Conservation (phyloP, 768 basidiomycete genomes). For the Pulveroboletus frians region DNA sequence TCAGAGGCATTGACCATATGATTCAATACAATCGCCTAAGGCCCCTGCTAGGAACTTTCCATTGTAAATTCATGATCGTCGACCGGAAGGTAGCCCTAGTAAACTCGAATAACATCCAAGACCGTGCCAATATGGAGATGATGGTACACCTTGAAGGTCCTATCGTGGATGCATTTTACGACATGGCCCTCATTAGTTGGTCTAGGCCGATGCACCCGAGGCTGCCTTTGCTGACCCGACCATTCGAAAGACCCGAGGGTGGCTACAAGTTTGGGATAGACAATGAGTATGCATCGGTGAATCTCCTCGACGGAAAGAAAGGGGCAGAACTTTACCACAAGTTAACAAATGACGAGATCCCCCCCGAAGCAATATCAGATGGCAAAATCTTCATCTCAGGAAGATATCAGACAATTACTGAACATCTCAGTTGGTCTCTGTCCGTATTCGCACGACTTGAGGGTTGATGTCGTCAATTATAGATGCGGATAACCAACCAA, state of each 20-base stretch:
- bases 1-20: background rate
- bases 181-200: slow-evolving; percentile 63
- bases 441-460: background rate
- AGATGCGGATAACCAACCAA: slow-evolving; percentile 34
- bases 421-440: slow-evolving; percentile 34
- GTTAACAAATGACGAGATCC: slow-evolving; percentile 11
- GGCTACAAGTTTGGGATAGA: slow-evolving; percentile 38
- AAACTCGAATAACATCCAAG: slow-evolving; percentile 67
- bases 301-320: slow-evolving; percentile 25
- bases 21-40: slow-evolving; percentile 16
- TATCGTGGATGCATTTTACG: slow-evolving; percentile 65
- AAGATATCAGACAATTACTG: slow-evolving; percentile 34
- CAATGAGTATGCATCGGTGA: slow-evolving; percentile 27
- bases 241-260: slow-evolving; percentile 27
- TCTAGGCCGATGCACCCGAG: slow-evolving; percentile 43
- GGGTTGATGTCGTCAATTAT: slow-evolving; percentile 9
- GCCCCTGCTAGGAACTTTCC: slow-evolving; percentile 61
- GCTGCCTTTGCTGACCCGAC: slow-evolving; percentile 36
- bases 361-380: slow-evolving; percentile 5
- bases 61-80: slow-evolving; percentile 65
- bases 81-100: slow-evolving; percentile 63
- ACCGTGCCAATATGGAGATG: slow-evolving; percentile 50
- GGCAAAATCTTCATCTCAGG: slow-evolving; percentile 27
- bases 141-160: slow-evolving; percentile 69
- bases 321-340: slow-evolving; percentile 24